phyloP scores from a whole-genome alignment of 768 basidiomycete genomes.

The Arthromyces matolae region DNA sequence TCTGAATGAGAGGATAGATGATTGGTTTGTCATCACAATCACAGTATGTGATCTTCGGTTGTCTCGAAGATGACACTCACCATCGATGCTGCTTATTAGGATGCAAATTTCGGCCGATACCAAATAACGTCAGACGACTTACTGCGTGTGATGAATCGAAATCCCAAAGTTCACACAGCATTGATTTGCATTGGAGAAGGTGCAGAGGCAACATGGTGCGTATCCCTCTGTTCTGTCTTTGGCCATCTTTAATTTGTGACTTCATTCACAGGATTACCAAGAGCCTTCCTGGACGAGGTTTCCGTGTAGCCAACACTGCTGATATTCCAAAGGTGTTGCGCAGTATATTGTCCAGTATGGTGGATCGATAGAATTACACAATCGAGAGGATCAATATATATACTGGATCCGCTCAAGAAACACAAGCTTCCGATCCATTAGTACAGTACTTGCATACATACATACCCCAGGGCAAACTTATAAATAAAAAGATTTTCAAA shows the following conservation, averaged over 20 bases:
- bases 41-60: conserved; percentile 33
- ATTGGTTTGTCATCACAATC: conserved; percentile 69
- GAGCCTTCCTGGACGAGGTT: conserved; percentile 57
- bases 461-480: no score
- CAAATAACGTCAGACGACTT: conserved; percentile 57
- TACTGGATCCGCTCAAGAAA: neutral
- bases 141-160: conserved; percentile 50
- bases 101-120: conserved; percentile 67
- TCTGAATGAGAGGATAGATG: no score
- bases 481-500: no score
- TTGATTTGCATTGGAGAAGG: conserved; percentile 69
- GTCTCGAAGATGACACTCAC: neutral
- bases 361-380: conserved; percentile 31
- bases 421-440: neutral
- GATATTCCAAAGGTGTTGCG: conserved; percentile 63
- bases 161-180: conserved; percentile 64
- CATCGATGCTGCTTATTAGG: conserved; percentile 27
- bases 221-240: neutral
- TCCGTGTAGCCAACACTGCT: conserved; percentile 54
- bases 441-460: no score
- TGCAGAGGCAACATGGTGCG: conserved; percentile 59
- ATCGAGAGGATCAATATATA: neutral
- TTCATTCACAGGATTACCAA: conserved; percentile 50
- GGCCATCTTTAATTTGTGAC: neutral
- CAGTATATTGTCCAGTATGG: conserved; percentile 57